phyloP scores from a whole-genome alignment of 1,284 basidiomycete genomes.

The Puccinia sorghi region DNA sequence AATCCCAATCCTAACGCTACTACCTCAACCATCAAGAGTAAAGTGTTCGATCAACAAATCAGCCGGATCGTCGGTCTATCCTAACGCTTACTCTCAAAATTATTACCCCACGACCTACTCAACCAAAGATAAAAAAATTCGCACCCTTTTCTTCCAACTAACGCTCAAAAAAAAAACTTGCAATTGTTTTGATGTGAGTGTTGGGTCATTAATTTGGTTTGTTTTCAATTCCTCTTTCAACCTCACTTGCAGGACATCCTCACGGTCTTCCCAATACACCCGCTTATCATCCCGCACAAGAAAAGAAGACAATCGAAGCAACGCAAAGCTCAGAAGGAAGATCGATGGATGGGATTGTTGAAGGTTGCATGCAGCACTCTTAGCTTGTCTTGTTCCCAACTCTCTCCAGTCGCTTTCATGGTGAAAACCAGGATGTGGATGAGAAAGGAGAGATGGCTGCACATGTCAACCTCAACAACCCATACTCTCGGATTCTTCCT shows the following conservation, averaged over 20 bases:
- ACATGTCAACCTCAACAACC: not conserved
- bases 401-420: not conserved
- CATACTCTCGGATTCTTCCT: not conserved
- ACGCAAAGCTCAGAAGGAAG: not conserved
- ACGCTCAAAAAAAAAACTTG: too few species aligned
- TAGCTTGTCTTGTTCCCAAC: not conserved
- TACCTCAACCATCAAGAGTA: conserved; percentile 34
- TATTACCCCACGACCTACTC: not conserved
- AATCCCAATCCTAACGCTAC: conserved; percentile 15
- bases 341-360: not conserved
- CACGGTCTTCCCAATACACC: conserved; percentile 48
- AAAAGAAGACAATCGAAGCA: not conserved
- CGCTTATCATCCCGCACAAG: conserved; percentile 16
- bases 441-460: not conserved
- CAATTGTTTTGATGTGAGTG: too few species aligned
- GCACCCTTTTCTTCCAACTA: too few species aligned
- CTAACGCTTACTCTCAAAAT: not conserved
- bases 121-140: too few species aligned
- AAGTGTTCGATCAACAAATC: conserved; percentile 36
- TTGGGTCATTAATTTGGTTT: not conserved
- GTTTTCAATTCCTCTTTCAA: too few species aligned
- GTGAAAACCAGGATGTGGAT: too few species aligned
- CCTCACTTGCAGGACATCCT: too few species aligned
- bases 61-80: conserved; percentile 17
- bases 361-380: not conserved